A percentile compares a stretch with the other conserved stretches of the same genome.
phyloP scores from a whole-genome alignment of 768 basidiomycete genomes.

The Sarcodon sp. region DNA sequence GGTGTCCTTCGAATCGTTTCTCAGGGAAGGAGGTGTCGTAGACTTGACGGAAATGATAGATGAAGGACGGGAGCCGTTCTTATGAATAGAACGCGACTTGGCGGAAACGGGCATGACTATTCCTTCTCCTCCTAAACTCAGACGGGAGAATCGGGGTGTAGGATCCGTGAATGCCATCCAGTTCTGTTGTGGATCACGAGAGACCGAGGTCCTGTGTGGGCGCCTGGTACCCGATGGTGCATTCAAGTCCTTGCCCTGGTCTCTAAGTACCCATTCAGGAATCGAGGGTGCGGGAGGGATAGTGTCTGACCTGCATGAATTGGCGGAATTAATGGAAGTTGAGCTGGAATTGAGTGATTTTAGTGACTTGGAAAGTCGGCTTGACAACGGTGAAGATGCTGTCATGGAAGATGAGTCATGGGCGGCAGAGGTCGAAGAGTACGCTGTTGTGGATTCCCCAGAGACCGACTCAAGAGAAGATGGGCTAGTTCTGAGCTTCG shows the following conservation, averaged over 20 bases:
- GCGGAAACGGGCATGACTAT: conserved; percentile 13
- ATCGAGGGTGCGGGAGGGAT: background rate
- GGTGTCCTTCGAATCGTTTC: too few relatives aligned
- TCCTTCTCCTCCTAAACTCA: conserved; percentile 12
- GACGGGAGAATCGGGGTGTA: conserved; percentile 14
- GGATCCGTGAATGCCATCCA: conserved; percentile 11
- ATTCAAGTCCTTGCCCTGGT: background rate
- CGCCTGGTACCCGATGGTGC: background rate
- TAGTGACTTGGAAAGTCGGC: background rate
- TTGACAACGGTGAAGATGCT: background rate
- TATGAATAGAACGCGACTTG: too few relatives aligned
- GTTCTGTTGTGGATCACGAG: conserved; percentile 12
- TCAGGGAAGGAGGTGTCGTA: too few relatives aligned
- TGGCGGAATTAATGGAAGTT: background rate
- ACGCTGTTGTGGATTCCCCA: background rate
- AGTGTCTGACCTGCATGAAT: background rate
- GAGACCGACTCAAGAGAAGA: background rate
- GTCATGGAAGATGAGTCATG: background rate
- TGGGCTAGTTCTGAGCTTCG: background rate
- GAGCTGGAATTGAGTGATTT: background rate
- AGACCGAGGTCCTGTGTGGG: conserved; percentile 5
- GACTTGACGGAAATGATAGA: too few relatives aligned
- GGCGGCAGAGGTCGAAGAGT: background rate
- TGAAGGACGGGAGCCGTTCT: too few relatives aligned
- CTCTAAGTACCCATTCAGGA: background rate